These are phyloP conservation scores for Penicillium salamii DNA, from an alignment of 495 filamentous ascomycete species.

Conservation along the genomic window DNA sequence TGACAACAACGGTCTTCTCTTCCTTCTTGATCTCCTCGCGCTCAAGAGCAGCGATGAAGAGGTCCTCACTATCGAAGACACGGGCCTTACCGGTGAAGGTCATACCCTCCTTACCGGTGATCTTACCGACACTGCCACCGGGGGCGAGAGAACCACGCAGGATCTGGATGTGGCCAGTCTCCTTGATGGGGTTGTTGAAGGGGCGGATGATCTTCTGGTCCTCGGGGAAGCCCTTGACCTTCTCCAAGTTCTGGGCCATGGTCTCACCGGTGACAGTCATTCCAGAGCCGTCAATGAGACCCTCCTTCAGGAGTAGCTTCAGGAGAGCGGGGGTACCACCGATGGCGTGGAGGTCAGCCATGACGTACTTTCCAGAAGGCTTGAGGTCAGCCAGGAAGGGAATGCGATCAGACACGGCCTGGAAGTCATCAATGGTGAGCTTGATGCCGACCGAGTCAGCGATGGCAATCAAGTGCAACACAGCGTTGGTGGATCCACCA, in stretches of 20 bases:
- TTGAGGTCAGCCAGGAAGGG: constrained; percentile 96
- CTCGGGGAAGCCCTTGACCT: constrained; percentile 70
- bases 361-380: constrained; percentile 95
- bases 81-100: constrained; percentile 82
- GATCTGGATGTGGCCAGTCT: constrained; percentile 95
- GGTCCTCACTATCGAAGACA: constrained; percentile 82
- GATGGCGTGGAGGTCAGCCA: constrained; percentile 85
- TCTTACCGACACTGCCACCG: constrained; percentile 92
- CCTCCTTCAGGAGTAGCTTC: constrained; percentile 89
- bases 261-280: constrained; percentile 96
- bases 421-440: constrained; percentile 97
- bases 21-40: constrained; percentile 86
- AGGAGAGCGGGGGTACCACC: constrained; percentile 89
- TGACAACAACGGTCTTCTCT: constrained; percentile 96
- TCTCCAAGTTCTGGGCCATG: constrained; percentile 83
- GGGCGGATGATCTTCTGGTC: constrained; percentile 93
- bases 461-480: constrained; percentile 94
- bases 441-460: constrained; percentile 91
- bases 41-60: constrained; percentile 75
- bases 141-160: constrained; percentile 87
- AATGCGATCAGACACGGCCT: constrained; percentile 83
- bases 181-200: constrained; percentile 87
- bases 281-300: constrained; percentile 79
- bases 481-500: constrained; percentile 94
- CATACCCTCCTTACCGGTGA: constrained; percentile 96